Evolutionary conservation across 2,329 filamentous ascomycete genomes (phyloP), one percentile per base, ranked within the genome.

Genomic region (Cercospora zeae-maydis): DNA sequence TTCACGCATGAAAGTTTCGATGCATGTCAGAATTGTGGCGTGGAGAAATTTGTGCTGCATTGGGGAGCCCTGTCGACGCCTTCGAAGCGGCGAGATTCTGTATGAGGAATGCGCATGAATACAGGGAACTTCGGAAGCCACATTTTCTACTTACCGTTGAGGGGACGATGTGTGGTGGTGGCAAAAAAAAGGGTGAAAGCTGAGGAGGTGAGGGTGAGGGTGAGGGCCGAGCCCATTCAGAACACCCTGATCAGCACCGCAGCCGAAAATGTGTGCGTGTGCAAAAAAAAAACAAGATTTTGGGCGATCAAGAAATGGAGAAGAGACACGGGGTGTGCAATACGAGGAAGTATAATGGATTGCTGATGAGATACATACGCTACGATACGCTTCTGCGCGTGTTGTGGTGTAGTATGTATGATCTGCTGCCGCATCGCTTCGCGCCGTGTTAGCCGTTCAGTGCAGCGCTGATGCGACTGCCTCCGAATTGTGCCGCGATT

Each of bases 401-500:
- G 19, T 56, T 33, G 53, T 56, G 53, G 16, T 13, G 13, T 58
- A 27, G 11, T 16, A 45, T 19, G n/a, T 58, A 39, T 58, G 45
- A 36, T 37, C 33, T 59, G 45, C 10, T 49, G 27, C 36, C 24
- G 36, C 24, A 42, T 58, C 55, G 55, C 36, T 31, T 58, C 55
- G 55, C 37, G 30, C 55, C 36, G 39, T 31, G 24, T 39, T 42
- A 59, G 14, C 47, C 58, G 58, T 42, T 53, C 31, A 59, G 47
- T 37, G 45, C 98, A 58, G 92, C 86, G 4, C 91, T 85, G 37
- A 96, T 90, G 73, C 93, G 86, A 74, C 88, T 88, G 19, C 89
- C 91, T 21, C 93, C 95, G 74, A 96, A 95, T 2, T 87, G 87
- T 47, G 92, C 91, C 62, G 92, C 92, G 69, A 96, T 86, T 63